A percentile compares a stretch with the other conserved stretches of the same genome.
Conservation (phyloP, 2,329 filamentous ascomycete species). For the Phoma sp. region DNA sequence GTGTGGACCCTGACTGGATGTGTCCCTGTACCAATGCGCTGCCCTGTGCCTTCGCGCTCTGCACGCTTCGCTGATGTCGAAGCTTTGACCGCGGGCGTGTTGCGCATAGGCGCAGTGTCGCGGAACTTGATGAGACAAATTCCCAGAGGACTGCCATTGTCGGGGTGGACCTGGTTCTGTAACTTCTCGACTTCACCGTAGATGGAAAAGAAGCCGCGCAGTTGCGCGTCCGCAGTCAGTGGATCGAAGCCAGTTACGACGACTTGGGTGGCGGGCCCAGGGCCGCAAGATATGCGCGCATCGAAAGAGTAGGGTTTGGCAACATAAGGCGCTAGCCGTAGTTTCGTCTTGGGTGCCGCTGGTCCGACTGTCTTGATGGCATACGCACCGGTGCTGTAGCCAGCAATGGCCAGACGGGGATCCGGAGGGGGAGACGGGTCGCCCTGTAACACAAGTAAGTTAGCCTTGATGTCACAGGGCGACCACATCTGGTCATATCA, state of each 20-base stretch:
- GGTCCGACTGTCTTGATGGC: conserved; percentile 62
- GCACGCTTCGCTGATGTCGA: conserved; percentile 83
- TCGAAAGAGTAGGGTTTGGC: conserved; percentile 85
- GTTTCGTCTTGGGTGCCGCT: conserved; percentile 69
- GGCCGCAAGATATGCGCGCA: conserved; percentile 80
- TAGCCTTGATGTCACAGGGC: conserved; percentile 51
- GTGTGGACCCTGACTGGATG: conserved; percentile 76
- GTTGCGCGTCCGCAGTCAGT: conserved; percentile 77
- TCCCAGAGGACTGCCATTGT: conserved; percentile 91
- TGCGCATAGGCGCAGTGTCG: conserved; percentile 66
- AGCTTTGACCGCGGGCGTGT: conserved; percentile 65
- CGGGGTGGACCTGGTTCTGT: conserved; percentile 92
- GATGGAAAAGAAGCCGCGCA: conserved; percentile 76
- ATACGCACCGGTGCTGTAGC: conserved; percentile 62
- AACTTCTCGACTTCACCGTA: conserved; percentile 90
- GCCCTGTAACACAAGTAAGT: conserved; percentile 64
- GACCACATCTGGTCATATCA: conserved; percentile 44
- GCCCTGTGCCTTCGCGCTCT: conserved; percentile 76
- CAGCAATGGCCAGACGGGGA: conserved; percentile 74
- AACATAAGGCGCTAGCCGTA: conserved; percentile 76
- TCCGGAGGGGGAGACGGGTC: conserved; percentile 81
- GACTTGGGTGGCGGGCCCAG: conserved; percentile 86
- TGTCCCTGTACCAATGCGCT: conserved; percentile 76
- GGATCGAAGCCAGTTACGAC: conserved; percentile 97
- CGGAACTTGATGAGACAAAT: conserved; percentile 91